Evolutionary conservation across 1,284 basidiomycete genomes (phyloP).

Genomic region (Afroboletus lepidellus): DNA sequence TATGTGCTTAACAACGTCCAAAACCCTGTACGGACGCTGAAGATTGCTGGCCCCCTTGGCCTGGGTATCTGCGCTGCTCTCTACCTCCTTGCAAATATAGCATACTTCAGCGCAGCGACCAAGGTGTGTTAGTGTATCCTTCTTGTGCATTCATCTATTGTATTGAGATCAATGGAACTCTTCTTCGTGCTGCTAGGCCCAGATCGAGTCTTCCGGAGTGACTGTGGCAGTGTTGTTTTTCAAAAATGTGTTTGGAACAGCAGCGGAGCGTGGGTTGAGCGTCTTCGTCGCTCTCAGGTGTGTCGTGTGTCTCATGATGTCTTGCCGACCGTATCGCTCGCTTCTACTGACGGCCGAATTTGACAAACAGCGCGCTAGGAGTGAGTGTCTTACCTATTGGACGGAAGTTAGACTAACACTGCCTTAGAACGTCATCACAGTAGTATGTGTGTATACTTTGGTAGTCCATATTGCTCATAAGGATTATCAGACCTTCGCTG

Average conservation of each 20-base stretch:
- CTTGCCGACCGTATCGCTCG: not conserved
- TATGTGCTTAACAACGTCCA: slow-evolving; percentile 57
- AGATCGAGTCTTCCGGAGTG: slow-evolving; percentile 45
- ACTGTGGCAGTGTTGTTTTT: slow-evolving; percentile 58
- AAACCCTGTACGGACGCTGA: slow-evolving; percentile 50
- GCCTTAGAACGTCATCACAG: slow-evolving; percentile 36
- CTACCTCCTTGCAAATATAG: slow-evolving; percentile 53
- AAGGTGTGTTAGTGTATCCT: slow-evolving; percentile 9
- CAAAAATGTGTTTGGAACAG: slow-evolving; percentile 49
- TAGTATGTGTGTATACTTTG: slow-evolving; percentile 20
- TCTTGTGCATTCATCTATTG: not conserved
- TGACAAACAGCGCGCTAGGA: slow-evolving; percentile 25
- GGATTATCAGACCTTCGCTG: slow-evolving; percentile 40
- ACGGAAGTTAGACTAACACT: not conserved
- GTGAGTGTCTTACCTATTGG: slow-evolving; percentile 16
- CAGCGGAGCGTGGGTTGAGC: slow-evolving; percentile 47
- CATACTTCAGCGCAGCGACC: slow-evolving; percentile 45
- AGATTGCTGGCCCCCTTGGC: slow-evolving; percentile 54
- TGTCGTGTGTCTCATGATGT: not conserved
- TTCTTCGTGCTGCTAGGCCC: slow-evolving; percentile 34
- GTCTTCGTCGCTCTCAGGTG: slow-evolving; percentile 54
- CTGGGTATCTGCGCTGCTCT: slow-evolving; percentile 45
- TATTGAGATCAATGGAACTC: not conserved
- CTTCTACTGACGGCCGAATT: not conserved
- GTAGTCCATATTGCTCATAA: not conserved